These are phyloP conservation scores for Limnomonas spitsbergensis DNA, from an alignment of 139 green algal genomes.

Conservation along the genomic window DNA sequence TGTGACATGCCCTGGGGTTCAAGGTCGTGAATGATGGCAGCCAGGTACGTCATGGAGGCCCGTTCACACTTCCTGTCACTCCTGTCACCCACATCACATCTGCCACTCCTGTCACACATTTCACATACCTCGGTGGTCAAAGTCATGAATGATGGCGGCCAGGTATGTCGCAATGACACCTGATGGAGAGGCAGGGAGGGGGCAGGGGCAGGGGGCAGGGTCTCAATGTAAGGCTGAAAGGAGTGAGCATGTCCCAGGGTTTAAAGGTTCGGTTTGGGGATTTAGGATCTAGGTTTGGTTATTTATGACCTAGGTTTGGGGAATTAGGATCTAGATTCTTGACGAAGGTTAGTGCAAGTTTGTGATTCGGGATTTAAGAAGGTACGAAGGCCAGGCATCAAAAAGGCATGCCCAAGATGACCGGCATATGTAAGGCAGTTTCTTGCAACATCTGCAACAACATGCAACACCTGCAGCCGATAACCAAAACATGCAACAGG, in stretches of 20 bases:
- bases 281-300: not conserved
- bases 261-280: not conserved
- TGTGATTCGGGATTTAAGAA: not conserved
- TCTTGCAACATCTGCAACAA: not conserved
- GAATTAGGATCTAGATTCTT: not conserved
- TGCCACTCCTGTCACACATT: too few species aligned
- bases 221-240: not conserved
- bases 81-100: too few species aligned
- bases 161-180: constrained; percentile 51
- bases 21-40: too few species aligned
- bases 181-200: too few species aligned
- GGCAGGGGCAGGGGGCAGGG: too few species aligned
- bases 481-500: not conserved
- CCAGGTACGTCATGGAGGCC: too few species aligned
- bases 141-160: constrained; percentile 51
- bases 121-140: constrained; percentile 40
- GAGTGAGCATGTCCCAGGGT: not conserved
- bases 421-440: not conserved
- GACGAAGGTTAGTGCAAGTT: not conserved
- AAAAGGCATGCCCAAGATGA: too few species aligned
- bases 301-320: not conserved
- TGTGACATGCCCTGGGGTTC: too few species aligned
- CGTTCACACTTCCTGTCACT: too few species aligned
- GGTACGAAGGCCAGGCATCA: too few species aligned
- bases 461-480: not conserved